phyloP scores from a whole-genome alignment of 768 basidiomycete genomes.

The Tephrocybe sp. region DNA sequence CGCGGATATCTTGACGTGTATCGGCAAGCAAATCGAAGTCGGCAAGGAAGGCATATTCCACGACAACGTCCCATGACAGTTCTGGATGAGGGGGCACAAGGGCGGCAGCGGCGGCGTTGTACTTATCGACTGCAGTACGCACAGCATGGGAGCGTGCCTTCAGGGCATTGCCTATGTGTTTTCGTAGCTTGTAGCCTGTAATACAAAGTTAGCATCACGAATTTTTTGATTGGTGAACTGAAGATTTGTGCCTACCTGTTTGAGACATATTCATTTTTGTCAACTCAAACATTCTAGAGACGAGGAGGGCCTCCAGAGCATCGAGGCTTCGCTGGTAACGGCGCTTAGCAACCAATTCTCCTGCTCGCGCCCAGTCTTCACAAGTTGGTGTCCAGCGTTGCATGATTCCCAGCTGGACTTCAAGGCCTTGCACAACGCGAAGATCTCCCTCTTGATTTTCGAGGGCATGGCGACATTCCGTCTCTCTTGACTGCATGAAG shows the following conservation, averaged over 20 bases:
- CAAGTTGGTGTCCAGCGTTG: background rate
- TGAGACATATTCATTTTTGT: slow-evolving; percentile 18
- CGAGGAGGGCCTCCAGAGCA: slow-evolving; percentile 17
- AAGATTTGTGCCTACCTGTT: slow-evolving; percentile 30
- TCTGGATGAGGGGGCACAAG: background rate
- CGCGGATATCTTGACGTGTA: background rate
- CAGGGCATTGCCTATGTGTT: too few relatives aligned
- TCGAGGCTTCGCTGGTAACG: slow-evolving; percentile 20
- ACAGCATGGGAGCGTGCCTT: background rate
- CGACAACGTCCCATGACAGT: background rate
- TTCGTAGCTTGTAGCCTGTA: background rate
- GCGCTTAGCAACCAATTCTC: background rate
- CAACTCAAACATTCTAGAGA: slow-evolving; percentile 22
- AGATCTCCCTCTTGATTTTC: background rate
- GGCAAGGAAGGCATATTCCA: too few relatives aligned
- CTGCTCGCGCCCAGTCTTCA: background rate
- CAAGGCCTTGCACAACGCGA: background rate
- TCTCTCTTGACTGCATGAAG: background rate
- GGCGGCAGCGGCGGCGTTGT: background rate
- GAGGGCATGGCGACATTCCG: background rate
- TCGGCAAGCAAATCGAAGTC: background rate
- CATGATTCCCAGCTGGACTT: background rate
- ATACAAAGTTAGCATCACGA: too few relatives aligned
- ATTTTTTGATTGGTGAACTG: too few relatives aligned
- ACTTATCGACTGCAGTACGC: background rate